Percentiles rank a stretch among this genome's conserved stretches.
phyloP scores from a whole-genome alignment of 2,329 filamentous ascomycete genomes.

The Lecanicillium sp. region DNA sequence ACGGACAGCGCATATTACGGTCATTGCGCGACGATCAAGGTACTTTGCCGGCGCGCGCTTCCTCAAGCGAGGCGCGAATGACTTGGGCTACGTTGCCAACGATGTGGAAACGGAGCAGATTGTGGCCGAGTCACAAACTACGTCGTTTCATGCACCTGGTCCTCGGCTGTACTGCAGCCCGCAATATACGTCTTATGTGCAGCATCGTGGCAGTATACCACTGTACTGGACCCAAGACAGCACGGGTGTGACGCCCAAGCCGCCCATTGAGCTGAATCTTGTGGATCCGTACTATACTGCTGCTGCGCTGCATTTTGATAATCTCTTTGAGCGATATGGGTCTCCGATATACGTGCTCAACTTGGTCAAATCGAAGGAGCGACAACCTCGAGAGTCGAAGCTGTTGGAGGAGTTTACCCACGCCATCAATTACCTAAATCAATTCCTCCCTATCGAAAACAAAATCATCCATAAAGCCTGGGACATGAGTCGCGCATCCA shows the following conservation, averaged over 20 bases:
- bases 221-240: constrained; percentile 97
- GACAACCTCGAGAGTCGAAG: constrained; percentile 86
- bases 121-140: constrained; percentile 87
- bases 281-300: constrained; percentile 93
- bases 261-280: constrained; percentile 91
- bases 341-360: constrained; percentile 88
- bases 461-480: constrained; percentile 92
- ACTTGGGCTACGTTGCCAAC: constrained; percentile 91
- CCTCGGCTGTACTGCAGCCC: constrained; percentile 80
- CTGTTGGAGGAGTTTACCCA: constrained; percentile 79
- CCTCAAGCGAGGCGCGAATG: constrained; percentile 89
- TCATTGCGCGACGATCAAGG: constrained; percentile 85
- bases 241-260: constrained; percentile 90
- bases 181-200: constrained; percentile 91
- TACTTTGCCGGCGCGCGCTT: constrained; percentile 94
- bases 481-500: constrained; percentile 96
- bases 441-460: constrained; percentile 76
- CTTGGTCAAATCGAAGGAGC: constrained; percentile 80
- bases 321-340: constrained; percentile 88
- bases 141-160: constrained; percentile 89
- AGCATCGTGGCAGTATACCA: constrained; percentile 93
- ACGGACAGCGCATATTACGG: constrained; percentile 79
- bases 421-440: constrained; percentile 86
- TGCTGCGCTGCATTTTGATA: constrained; percentile 89
- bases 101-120: constrained; percentile 99